Evolutionary conservation across 192 early-diverging fungal species (phyloP), one percentile per base, ranked within the genome.

Genomic region (Bifiguratus adelaidae): DNA sequence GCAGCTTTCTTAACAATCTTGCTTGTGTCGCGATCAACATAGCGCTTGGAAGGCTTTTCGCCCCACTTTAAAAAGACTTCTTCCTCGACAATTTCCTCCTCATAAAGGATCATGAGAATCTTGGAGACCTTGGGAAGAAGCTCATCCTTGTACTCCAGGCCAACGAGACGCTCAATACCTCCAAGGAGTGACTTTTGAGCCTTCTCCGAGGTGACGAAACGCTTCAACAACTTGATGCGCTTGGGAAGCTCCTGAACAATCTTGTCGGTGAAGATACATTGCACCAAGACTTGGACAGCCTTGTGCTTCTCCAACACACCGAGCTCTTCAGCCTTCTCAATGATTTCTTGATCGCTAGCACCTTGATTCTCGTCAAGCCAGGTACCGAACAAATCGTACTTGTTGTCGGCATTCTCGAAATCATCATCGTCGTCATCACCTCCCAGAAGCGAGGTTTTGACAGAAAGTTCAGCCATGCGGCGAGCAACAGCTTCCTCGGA

Each of bases 31-130:
- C 78, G 73, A 26, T 89, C 83, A 27, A 96, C 91, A 54, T 91
- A 95, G 29, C 69, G 56, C 65, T 74, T 73, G 41, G 49, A 57
- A 15, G 61, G 61, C 63, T 93, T 93, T 58, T 89, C 89, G 42
- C 80, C 83, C 95, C 95, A 99, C 48, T 82, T 80, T 20, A 85
- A 44, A 47, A 92, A 80, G 4, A 81, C 81, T 11, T 93, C 90
- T 72, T 97, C 95, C 19, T 91, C 89, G 47, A 97, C 58, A 32
- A 97, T 70, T 46, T 99, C 94, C 41, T 76, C 76, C 50, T 96
- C 83, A 58, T 91, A 97, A 35, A 97, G 74, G 4, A 74, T 77
- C 83, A 87, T 91, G 55, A 99, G 66, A 48, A 95, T 81, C 37
- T 75, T 55, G 12, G 87, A 71, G 9, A 73, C 73, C 73, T 85